phyloP scores from a whole-genome alignment of 2,329 filamentous ascomycete genomes.

The Sodiomyces alkalinus region DNA sequence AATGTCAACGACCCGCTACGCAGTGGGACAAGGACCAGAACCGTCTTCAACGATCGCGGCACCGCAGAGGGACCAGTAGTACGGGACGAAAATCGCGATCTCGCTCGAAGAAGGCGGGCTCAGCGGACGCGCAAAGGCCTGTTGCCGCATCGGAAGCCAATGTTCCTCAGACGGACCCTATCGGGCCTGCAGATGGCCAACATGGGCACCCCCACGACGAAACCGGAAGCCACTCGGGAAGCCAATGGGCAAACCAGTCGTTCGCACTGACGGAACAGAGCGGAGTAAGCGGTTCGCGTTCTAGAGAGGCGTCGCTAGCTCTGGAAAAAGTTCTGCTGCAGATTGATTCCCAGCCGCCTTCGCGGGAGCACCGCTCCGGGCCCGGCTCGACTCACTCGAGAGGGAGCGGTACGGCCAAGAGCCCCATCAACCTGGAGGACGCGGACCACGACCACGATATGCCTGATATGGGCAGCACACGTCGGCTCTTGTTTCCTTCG shows the following conservation, averaged over 20 bases:
- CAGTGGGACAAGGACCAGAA: conserved; percentile 60
- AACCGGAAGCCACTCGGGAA: too few relatives aligned
- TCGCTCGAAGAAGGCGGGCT: conserved; percentile 31
- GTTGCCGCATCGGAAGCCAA: conserved; percentile 1
- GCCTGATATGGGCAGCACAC: conserved; percentile 33
- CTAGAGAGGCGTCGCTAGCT: conserved; percentile 1
- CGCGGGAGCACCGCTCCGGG: conserved; percentile 13
- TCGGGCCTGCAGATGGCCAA: conserved; percentile 21
- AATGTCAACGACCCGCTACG: conserved; percentile 65
- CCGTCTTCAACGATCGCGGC: conserved; percentile 23
- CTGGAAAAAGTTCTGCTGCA: conserved; percentile 1
- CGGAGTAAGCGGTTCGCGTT: too few relatives aligned
- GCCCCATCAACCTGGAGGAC: conserved; percentile 38
- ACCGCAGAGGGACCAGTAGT: conserved; percentile 8
- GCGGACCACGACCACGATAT: conserved; percentile 27
- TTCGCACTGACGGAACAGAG: too few relatives aligned
- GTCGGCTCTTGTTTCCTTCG: conserved; percentile 63
- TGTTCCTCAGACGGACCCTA: conserved; percentile 34
- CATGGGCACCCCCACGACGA: too few relatives aligned
- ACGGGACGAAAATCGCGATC: conserved; percentile 19
- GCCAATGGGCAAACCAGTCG: too few relatives aligned
- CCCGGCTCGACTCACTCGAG: conserved; percentile 36
- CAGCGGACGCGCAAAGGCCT: conserved; percentile 25
- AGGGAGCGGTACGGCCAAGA: conserved; percentile 38
- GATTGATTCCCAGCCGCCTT: conserved; percentile 2